Conservation (phyloP, 495 filamentous ascomycete genomes). For the Collariella sp. region DNA sequence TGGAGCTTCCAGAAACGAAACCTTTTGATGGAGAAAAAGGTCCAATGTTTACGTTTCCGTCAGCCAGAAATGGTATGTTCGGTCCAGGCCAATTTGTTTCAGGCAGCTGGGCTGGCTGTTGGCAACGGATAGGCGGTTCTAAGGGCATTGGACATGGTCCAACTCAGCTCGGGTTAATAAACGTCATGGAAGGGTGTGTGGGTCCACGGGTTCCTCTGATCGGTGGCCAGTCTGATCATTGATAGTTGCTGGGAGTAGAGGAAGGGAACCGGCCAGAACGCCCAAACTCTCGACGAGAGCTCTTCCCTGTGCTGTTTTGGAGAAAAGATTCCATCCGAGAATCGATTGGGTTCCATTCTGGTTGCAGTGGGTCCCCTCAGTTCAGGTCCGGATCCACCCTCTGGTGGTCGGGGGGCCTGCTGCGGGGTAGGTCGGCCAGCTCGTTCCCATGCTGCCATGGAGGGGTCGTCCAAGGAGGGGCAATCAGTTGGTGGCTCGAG, state of each 20-base stretch:
- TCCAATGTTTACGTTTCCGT: background rate
- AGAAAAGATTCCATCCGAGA: background rate
- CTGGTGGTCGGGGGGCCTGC: background rate
- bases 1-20: background rate
- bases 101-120: background rate
- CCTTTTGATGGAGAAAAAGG: background rate
- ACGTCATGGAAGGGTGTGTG: background rate
- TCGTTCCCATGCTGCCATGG: conserved; percentile 7
- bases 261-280: too few relatives aligned
- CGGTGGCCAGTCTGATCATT: too few relatives aligned
- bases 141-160: too few relatives aligned
- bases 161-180: too few relatives aligned
- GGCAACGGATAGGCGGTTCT: too few relatives aligned
- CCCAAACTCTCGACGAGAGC: background rate
- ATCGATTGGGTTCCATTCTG: conserved; percentile 11
- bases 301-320: background rate
- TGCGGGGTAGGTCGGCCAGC: conserved; percentile 12
- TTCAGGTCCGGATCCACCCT: background rate
- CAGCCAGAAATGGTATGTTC: background rate
- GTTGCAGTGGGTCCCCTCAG: background rate
- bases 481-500: background rate
- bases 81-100: background rate
- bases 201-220: too few relatives aligned
- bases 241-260: too few relatives aligned
- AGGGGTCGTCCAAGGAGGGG: conserved; percentile 11